phyloP scores from a whole-genome alignment of 306 rosid genomes.

The Fragaria vesca region DNA sequence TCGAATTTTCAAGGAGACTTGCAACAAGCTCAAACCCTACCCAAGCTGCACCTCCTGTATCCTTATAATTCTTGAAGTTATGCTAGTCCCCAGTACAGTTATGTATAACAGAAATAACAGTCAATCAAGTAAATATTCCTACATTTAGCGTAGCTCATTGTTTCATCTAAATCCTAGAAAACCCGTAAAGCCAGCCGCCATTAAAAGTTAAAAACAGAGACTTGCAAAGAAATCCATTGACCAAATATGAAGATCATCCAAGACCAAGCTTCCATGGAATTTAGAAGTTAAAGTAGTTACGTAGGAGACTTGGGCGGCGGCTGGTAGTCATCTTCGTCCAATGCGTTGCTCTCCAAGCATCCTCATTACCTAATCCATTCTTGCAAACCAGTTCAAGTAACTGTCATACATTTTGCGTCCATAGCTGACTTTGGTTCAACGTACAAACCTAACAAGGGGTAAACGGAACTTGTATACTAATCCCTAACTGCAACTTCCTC shows the following conservation, averaged over 20 bases:
- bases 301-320: slow-evolving; percentile 13
- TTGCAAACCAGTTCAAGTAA: neutral
- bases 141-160: neutral
- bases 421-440: slow-evolving; percentile 10
- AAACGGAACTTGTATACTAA: neutral
- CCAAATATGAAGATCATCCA: neutral
- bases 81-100: neutral
- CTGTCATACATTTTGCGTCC: neutral
- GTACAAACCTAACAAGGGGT: neutral
- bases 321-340: neutral
- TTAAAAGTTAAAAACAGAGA: neutral
- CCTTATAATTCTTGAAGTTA: neutral
- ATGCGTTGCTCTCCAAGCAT: neutral
- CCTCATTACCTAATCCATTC: neutral
- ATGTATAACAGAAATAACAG: neutral
- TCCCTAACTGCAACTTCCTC: slow-evolving; percentile 5
- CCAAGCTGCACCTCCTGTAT: slow-evolving; percentile 33
- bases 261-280: neutral
- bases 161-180: neutral
- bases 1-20: slow-evolving; percentile 19
- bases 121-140: neutral
- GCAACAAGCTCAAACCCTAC: slow-evolving; percentile 28
- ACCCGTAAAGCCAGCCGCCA: neutral
- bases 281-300: neutral
- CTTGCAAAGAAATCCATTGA: slow-evolving; percentile 10